A percentile compares a stretch with the other conserved stretches of the same genome.
Conservation (phyloP, 139 green algal species). For the Diplosphaera chodatii region DNA sequence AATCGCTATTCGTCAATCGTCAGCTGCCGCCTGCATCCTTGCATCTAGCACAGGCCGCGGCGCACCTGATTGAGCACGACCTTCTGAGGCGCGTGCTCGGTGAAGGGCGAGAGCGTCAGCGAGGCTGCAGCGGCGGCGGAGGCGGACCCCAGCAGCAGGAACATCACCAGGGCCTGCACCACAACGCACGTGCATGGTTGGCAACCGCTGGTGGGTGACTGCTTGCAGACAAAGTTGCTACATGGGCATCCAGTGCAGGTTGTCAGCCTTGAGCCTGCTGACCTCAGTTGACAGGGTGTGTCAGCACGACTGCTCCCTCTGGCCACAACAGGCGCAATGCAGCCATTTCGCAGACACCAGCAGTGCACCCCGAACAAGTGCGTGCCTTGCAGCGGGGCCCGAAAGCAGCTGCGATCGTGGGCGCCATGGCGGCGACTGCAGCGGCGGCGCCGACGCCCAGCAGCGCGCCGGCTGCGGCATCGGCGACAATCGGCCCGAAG, state of each 20-base stretch:
- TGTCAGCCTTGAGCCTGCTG: no score
- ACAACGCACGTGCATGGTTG: background rate
- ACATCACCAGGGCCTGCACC: conserved; percentile 4
- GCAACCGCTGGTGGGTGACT: no score
- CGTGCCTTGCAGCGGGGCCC: conserved; percentile 1
- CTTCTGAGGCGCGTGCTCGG: conserved; percentile 3
- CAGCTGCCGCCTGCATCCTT: no score
- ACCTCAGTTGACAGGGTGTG: no score
- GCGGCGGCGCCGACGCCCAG: conserved; percentile 7
- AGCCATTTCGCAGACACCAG: no score
- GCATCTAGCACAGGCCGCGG: no score
- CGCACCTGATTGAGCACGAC: conserved; percentile 17
- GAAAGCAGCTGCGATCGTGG: conserved; percentile 5
- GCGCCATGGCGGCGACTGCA: conserved; percentile 1
- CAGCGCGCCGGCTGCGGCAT: conserved; percentile 13
- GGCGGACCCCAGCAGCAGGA: conserved; percentile 2
- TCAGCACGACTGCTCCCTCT: no score
- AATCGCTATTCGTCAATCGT: no score
- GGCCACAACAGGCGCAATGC: no score
- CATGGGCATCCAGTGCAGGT: no score
- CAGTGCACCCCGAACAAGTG: no score
- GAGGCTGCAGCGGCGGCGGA: background rate
- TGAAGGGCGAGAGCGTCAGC: conserved; percentile 7
- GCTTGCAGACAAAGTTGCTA: no score
- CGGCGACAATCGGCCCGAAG: conserved; percentile 10